Evolutionary conservation across 2,329 filamentous ascomycete genomes (phyloP), one percentile per base, ranked within the genome.

Genomic region (Dryadomyces quercus-mongolicae): DNA sequence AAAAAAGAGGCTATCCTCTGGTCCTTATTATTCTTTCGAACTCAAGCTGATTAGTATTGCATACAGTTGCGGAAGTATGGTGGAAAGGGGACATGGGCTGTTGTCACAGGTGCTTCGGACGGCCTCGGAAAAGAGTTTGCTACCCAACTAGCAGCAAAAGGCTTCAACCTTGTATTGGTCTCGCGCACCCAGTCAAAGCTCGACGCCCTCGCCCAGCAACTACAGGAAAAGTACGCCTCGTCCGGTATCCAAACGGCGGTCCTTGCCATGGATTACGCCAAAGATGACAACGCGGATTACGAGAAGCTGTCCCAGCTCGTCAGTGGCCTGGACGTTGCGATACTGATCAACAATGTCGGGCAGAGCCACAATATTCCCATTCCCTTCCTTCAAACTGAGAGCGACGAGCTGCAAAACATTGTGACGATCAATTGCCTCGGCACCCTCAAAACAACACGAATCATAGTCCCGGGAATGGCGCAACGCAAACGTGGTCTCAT

Each of bases 121-220:
- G 94, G 93, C 60, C 84, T 98, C 59, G 93, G 93, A 67, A 97
- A 95, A 72, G 93, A 98, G 73, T 98, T 89, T 67, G 89, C 92
- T 42, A 77, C 86, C 36, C 90, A 97, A 68, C 84, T 98, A 55
- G 91, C 93, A 22, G 76, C 81, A 58, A 91, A 93, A 67, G 91
- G 91, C 63, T 98, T 92, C 81, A 97, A 96, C 71, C 76, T 97
- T 62, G 74, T 98, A 58, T 88, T 98, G 62, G 85, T 98, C 58
- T 97, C 93, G 48, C 91, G 94, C 63, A 97, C 94, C n/a, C 79
- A 86, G 61, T 88, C 88, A 44, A 98, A 98, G 72, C 84, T 98
- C 61, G 81, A 88, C 54, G 70, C 81, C 2, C 79, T 98, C 51
- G 82, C 88, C 46, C 70, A 78, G 38, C 87, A 95, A 61, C 85